Evolutionary conservation across 2,329 filamentous ascomycete genomes (phyloP).

Genomic region (Cladophialophora immunda): DNA sequence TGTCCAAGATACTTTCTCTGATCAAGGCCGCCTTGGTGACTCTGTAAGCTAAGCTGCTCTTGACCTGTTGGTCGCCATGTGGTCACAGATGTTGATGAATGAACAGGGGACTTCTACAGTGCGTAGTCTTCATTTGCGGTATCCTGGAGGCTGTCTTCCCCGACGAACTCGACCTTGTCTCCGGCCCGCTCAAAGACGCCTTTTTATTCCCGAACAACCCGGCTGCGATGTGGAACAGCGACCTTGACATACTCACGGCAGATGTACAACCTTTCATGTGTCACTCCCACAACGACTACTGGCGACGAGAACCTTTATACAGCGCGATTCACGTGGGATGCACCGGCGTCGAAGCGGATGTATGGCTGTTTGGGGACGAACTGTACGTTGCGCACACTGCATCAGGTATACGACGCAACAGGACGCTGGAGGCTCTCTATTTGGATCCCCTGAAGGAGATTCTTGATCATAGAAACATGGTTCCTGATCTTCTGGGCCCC

Average conservation of each 20-base stretch:
- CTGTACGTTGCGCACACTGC: constrained; percentile 65
- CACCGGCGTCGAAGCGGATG: constrained; percentile 64
- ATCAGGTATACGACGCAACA: constrained; percentile 53
- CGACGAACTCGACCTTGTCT: constrained; percentile 49
- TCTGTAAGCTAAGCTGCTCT: neutral
- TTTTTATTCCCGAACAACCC: neutral
- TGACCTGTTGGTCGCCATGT: neutral
- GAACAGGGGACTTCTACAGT: constrained; percentile 19
- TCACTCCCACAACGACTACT: constrained; percentile 69
- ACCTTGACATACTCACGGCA: constrained; percentile 51
- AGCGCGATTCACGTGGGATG: constrained; percentile 63
- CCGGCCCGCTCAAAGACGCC: constrained; percentile 48
- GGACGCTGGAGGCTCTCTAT: constrained; percentile 62
- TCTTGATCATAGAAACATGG: constrained; percentile 58
- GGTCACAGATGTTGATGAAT: neutral
- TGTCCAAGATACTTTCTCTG: neutral
- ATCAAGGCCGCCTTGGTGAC: constrained; percentile 6
- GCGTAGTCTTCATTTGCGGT: constrained; percentile 48
- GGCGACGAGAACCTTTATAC: constrained; percentile 62
- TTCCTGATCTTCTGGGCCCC: constrained; percentile 45
- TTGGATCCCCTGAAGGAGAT: constrained; percentile 60
- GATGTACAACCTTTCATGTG: constrained; percentile 60
- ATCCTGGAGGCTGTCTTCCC: constrained; percentile 52
- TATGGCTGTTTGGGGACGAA: constrained; percentile 57
- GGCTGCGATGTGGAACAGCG: constrained; percentile 50